Evolutionary conservation across 2,329 filamentous ascomycete species (phyloP).

Genomic region (Apiospora hydei): DNA sequence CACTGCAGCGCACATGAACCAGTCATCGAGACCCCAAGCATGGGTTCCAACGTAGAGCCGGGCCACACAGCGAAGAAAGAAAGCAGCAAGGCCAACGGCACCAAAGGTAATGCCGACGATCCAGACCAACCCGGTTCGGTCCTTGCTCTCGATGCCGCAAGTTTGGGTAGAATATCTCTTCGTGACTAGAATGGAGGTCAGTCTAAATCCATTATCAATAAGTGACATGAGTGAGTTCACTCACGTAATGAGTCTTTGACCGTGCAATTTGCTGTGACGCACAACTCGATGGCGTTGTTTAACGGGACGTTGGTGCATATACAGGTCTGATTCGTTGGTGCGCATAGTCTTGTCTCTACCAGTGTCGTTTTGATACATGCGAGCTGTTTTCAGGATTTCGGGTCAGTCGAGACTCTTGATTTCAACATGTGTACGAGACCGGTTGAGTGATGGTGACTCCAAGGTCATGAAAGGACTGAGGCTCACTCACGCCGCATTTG

Average conservation of each 20-base stretch:
- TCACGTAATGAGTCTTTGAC: slow-evolving; percentile 38
- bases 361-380: background rate
- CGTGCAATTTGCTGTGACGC: slow-evolving; percentile 36
- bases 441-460: background rate
- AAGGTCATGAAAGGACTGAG: background rate
- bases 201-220: background rate
- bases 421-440: background rate
- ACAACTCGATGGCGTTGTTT: slow-evolving; percentile 33
- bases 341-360: background rate
- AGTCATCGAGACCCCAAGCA: slow-evolving; percentile 42
- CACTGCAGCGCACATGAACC: slow-evolving; percentile 39
- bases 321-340: slow-evolving; percentile 20
- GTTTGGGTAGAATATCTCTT: slow-evolving; percentile 39
- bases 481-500: slow-evolving; percentile 4
- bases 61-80: slow-evolving; percentile 39
- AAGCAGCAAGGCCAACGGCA: slow-evolving; percentile 39
- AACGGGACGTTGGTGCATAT: slow-evolving; percentile 19
- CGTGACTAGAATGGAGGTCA: slow-evolving; percentile 27
- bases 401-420: background rate
- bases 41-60: slow-evolving; percentile 37
- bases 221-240: background rate
- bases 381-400: background rate
- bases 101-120: slow-evolving; percentile 39
- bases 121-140: slow-evolving; percentile 37
- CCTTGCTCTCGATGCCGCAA: slow-evolving; percentile 31